Conservation (phyloP, 1,139 yeast species). For the Ogataea hybrid region DNA sequence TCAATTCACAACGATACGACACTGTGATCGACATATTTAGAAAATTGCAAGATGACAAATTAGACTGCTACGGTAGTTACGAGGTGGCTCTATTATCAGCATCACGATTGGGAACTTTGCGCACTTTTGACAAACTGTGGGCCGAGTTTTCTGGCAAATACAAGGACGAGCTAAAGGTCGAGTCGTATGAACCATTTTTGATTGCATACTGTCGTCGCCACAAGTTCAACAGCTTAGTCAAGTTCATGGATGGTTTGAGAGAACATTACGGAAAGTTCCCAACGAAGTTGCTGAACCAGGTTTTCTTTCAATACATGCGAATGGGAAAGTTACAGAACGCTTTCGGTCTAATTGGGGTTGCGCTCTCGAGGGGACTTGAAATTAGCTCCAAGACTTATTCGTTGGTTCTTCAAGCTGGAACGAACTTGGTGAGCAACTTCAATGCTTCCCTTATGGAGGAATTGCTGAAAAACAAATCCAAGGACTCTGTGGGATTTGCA, state of each 20-base stretch:
- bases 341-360: slow-evolving; percentile 39
- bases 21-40: slow-evolving; percentile 33
- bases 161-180: slow-evolving; percentile 13
- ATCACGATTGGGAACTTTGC: slow-evolving; percentile 14
- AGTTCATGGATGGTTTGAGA: slow-evolving; percentile 17
- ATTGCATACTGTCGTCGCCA: slow-evolving; percentile 19
- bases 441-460: slow-evolving; percentile 30
- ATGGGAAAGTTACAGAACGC: slow-evolving; percentile 41
- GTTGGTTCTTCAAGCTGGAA: slow-evolving; percentile 23
- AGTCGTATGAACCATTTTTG: slow-evolving; percentile 22
- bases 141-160: slow-evolving; percentile 6
- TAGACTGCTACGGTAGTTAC: slow-evolving; percentile 22
- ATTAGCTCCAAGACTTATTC: slow-evolving; percentile 44
- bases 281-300: slow-evolving; percentile 40
- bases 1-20: slow-evolving; percentile 20
- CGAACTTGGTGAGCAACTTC: slow-evolving; percentile 29
- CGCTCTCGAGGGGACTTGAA: slow-evolving; percentile 34
- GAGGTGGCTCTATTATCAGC: slow-evolving; percentile 26
- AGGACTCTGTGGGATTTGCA: slow-evolving; percentile 29
- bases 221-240: slow-evolving; percentile 17
- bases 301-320: slow-evolving; percentile 39
- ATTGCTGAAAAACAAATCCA: slow-evolving; percentile 19
- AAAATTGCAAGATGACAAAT: slow-evolving; percentile 16
- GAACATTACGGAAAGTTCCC: slow-evolving; percentile 24
- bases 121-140: slow-evolving; percentile 25